Base-by-base conservation (phyloP, 352 stramenopile genomes). In the Phytophthora tubulina region DNA sequence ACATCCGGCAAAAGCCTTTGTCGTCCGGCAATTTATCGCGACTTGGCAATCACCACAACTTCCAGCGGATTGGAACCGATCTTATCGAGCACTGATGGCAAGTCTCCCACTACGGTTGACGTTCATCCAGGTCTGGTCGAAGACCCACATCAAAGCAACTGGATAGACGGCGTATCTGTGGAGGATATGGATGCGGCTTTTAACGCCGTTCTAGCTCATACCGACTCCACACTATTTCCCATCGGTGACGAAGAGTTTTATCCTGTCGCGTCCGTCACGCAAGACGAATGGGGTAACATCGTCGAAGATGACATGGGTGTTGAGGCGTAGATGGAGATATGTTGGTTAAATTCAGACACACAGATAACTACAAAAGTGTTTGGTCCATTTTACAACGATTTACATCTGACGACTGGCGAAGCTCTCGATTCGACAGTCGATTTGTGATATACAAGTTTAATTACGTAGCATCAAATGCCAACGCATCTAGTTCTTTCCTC, bases 81-180 rank as follows among this genome's bases (percentile, higher is more conserved):
- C 30, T 17, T 11, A 10, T 4, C 27, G 30, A 38, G 38, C 11
- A 17, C 27, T 17, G 6, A 3, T 38, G 27, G 15, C 3, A 54
- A 36, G 17, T 39, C 48, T 35, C 48, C 48, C 21, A 54, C 48
- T 39, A 17, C 48, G 14, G 27, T 54, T 36, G 48, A 54, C 30
- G 14, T 8, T 15, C 13, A 38, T 21, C 6, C 48, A 21, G 39
- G 13, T 7, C 39, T 21, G 5, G 13, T 46, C 17, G 39, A 46
- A 46, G 39, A 21, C 8, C 39, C 13, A 21, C 39, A 46, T 13
- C 39, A 46, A 14, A 44, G 46, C 9, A 17, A 36, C 13, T 53
- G 46, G 46, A 10, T 33, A 11, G 46, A 44, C 2, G 15, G 10
- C 11, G 3, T 53, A 10, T 17, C 46, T 53, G 30, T 35, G 15